Conservation (phyloP, 805 yeast species). For the Zygoascus bituminiphila region DNA sequence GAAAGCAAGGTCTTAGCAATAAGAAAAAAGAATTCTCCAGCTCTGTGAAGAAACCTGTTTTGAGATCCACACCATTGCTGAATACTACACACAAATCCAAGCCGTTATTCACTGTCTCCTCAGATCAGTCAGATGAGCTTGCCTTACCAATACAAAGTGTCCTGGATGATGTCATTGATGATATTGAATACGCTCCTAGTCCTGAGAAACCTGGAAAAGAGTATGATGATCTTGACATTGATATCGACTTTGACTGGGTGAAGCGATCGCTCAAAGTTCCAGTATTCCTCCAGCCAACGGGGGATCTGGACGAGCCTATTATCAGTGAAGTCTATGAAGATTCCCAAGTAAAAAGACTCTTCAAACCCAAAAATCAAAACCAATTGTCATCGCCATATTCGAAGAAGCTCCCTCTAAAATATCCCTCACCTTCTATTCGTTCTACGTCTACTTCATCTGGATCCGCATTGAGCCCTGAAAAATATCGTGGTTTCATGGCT, state of each 20-base stretch:
- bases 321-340: neutral
- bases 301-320: neutral
- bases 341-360: neutral
- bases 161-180: neutral
- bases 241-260: conserved; percentile 1
- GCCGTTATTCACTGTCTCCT: conserved; percentile 2
- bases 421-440: neutral
- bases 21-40: neutral
- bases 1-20: neutral
- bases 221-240: conserved; percentile 1
- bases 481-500: neutral
- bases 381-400: neutral
- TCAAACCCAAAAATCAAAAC: neutral
- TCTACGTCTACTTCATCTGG: too few species aligned
- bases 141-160: neutral
- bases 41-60: neutral
- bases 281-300: neutral
- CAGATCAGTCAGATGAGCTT: neutral
- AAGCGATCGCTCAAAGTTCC: neutral
- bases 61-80: neutral
- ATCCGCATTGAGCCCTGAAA: neutral
- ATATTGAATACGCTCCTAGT: conserved; percentile 1
- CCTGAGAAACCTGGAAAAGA: neutral
- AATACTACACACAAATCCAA: neutral
- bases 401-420: neutral